phyloP scores from a whole-genome alignment of 768 basidiomycete species.

The Tylopilus plumbeoviolaceoides region DNA sequence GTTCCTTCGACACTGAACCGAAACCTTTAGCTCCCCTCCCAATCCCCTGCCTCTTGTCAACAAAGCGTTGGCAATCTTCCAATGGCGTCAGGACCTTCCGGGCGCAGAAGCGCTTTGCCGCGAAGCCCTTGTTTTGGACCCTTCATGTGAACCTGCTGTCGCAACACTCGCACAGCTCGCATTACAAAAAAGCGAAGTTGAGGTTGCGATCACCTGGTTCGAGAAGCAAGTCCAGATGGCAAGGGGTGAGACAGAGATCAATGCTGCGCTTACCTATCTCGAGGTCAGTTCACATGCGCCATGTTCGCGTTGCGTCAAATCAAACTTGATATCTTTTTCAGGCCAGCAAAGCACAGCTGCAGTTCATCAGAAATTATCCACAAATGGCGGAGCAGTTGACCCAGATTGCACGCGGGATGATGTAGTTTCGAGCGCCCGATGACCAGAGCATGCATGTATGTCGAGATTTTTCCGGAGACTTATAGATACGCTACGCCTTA shows the following conservation, averaged over 20 bases:
- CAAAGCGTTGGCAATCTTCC: slow-evolving; percentile 95
- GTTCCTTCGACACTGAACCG: neutral
- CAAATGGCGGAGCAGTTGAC: slow-evolving; percentile 71
- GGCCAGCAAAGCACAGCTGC: slow-evolving; percentile 79
- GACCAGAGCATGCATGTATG: slow-evolving; percentile 10
- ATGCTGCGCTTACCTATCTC: slow-evolving; percentile 71
- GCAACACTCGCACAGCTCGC: slow-evolving; percentile 92
- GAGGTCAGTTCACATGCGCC: slow-evolving; percentile 46
- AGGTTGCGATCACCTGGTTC: slow-evolving; percentile 84
- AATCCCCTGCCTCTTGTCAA: slow-evolving; percentile 96
- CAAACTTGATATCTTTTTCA: slow-evolving; percentile 27
- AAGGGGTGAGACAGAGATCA: slow-evolving; percentile 85
- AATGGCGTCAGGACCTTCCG: slow-evolving; percentile 88
- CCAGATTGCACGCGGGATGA: slow-evolving; percentile 41
- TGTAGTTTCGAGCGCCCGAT: slow-evolving; percentile 16
- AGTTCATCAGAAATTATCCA: slow-evolving; percentile 82
- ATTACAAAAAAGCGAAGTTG: slow-evolving; percentile 86
- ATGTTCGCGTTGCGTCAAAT: neutral
- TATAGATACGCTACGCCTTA: slow-evolving; percentile 10
- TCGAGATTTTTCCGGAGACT: slow-evolving; percentile 10
- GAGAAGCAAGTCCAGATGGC: slow-evolving; percentile 79
- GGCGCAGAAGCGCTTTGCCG: slow-evolving; percentile 81
- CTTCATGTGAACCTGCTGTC: slow-evolving; percentile 94
- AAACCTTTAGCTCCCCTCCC: slow-evolving; percentile 39
- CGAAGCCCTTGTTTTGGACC: slow-evolving; percentile 84